These are phyloP conservation scores for Lichtheimia hyalospora DNA, from an alignment of 371 early-diverging fungal genomes.

Conservation along the genomic window DNA sequence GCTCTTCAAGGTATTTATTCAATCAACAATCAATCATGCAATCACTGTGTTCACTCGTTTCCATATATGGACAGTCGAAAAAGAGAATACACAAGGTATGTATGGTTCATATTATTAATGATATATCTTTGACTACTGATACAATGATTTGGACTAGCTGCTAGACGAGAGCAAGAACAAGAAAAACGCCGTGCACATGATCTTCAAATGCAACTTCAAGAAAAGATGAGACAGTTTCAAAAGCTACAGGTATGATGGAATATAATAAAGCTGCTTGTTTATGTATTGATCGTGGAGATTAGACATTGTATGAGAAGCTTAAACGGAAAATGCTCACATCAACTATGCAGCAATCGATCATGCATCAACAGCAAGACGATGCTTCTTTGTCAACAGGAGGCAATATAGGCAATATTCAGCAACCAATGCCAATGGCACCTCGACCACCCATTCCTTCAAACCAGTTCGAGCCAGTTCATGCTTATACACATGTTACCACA, in stretches of 20 bases:
- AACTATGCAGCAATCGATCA: constrained; percentile 18
- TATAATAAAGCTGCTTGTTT: neutral
- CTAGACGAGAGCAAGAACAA: constrained; percentile 49
- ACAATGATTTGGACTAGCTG: neutral
- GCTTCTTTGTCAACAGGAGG: neutral
- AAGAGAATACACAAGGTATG: too few species aligned
- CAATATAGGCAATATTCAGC: too few species aligned
- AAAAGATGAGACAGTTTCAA: constrained; percentile 68
- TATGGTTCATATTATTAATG: too few species aligned
- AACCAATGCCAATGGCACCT: too few species aligned
- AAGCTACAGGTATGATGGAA: constrained; percentile 52
- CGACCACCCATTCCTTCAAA: too few species aligned
- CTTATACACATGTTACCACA: too few species aligned
- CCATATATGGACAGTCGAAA: too few species aligned
- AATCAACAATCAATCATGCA: neutral
- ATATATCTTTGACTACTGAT: too few species aligned
- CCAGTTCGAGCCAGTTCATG: too few species aligned
- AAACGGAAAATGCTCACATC: constrained; percentile 49
- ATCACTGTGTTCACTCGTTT: too few species aligned
- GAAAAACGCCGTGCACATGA: constrained; percentile 56
- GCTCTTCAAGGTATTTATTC: constrained; percentile 49
- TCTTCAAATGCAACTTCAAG: constrained; percentile 55
- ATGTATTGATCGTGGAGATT: neutral
- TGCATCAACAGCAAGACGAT: constrained; percentile 8
- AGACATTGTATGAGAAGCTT: constrained; percentile 61